Evolutionary conservation across 495 filamentous ascomycete genomes (phyloP), one percentile per base, ranked within the genome.

Genomic region (Glonium stellatum): DNA sequence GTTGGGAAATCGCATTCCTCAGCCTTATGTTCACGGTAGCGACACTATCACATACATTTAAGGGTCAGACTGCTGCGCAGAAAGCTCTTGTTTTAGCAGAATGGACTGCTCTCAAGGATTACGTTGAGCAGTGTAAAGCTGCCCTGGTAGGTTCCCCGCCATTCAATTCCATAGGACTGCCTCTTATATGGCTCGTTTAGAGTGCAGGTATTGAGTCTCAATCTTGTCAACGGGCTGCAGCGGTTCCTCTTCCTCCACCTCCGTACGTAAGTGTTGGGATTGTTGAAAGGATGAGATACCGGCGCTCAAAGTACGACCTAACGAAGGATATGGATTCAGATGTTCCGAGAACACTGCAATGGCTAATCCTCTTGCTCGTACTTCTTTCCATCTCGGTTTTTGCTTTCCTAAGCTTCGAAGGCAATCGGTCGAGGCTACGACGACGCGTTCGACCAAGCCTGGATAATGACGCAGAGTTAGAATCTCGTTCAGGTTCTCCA

Each of bases 41-140:
- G n/a, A 23, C 61, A 41, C 37, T 63, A 5, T 58, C 55, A 12
- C 61, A 55, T 19, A 22, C 61, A 6, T 63, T 63, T 49, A 57
- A 55, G 54, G 31, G 54, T 21, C 55, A 58, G 31, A 31, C n/a
- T 15, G 13, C 36, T 13, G 31, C 61, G 13, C 54, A 63, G 21
- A 58, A 50, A 37, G 55, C 61, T 5, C 39, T 63, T 2, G 6
- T 37, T 11, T 27, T 63, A n/a, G 61, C 61, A 25, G 61, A 63
- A 41, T 58, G 54, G 61, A 63, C 61, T 22, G 61, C 61, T 9
- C 37, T 63, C 25, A 63, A 63, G 21, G 61, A 63, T 25, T 63
- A 58, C 37, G 55, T 63, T n/a, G 55, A 63, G 46, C 55, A 63
- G 21, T 63, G 61, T 25, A 46, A 55, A 37, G 46, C 57, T 21